Base-by-base conservation (phyloP, 2,329 filamentous ascomycete genomes). In the Chrysosporium queenslandicum region DNA sequence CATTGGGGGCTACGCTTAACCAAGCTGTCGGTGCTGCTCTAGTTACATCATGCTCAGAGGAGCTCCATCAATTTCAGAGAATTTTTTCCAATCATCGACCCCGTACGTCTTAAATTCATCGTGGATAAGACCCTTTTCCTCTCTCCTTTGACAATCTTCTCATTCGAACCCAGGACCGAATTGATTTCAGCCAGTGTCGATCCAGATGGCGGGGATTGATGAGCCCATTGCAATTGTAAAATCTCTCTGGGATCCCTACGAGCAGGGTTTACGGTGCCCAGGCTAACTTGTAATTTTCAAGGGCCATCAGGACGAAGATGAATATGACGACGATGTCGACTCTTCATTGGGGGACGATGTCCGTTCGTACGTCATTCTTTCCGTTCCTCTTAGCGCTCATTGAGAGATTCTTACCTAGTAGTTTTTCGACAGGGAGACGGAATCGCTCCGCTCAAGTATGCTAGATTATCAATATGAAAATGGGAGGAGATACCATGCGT, bases 401-500 rank as follows among this genome's bases (percentile, higher is more conserved):
- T n/a, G n/a, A n/a, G n/a, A n/a, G n/a, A n/a, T 18, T 8, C 9
- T 27, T 21, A 21, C 32, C 39, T 11, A 36, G 3, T n/a, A 4
- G 29, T 47, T 14, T 25, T 9, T 41, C 6, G 20, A 29, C 11
- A 50, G 47, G 7, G 47, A 40, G 34, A 42, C 37, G 2, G 23
- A 50, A 20, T 47, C 53, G 23, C 47, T 54, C n/a, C 48, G 37
- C n/a, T 51, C 53, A 23, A 51, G 48, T 42, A 42, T 51, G 18
- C 9, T 51, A 16, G 48, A 47, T 37, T 54, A 54, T 29, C 32
- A 46, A 40, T 52, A 48, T 46, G 50, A 7, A 59, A 58, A 2
- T 58, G 47, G 40, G 62, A 58, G 30, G 54, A 58, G 2, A 62
- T 46, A 54, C 67, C 65, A 55, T 46, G 53, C 53, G 8, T 55